phyloP scores from a whole-genome alignment of 1,284 basidiomycete genomes.

The Ustilago hordei region DNA sequence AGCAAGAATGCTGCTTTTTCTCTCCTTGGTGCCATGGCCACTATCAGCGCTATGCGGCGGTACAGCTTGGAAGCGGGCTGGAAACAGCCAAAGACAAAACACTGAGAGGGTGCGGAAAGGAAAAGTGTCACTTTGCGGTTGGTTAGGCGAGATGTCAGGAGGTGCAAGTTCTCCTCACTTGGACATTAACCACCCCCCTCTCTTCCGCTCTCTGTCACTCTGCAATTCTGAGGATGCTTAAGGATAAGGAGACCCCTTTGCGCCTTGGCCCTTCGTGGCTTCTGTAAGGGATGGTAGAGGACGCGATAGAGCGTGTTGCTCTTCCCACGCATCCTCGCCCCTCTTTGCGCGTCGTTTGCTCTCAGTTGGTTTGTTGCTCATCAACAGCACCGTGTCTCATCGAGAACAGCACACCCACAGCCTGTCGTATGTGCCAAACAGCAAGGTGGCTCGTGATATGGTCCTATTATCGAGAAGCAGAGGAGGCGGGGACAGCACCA shows the following conservation, averaged over 20 bases:
- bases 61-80: neutral
- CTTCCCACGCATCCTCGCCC: neutral
- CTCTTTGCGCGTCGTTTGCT: too few relatives aligned
- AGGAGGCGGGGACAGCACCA: neutral
- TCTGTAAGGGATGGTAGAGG: neutral
- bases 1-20: neutral
- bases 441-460: neutral
- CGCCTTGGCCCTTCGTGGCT: neutral
- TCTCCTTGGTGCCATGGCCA: neutral
- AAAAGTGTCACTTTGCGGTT: neutral
- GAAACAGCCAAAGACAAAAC: neutral
- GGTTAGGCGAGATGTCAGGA: slow-evolving; percentile 41
- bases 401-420: too few relatives aligned
- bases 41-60: neutral
- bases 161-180: slow-evolving; percentile 15
- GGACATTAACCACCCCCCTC: neutral
- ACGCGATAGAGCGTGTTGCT: neutral
- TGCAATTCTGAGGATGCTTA: neutral
- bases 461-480: neutral
- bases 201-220: neutral
- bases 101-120: neutral
- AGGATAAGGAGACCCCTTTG: slow-evolving; percentile 1
- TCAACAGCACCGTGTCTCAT: too few relatives aligned
- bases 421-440: neutral
- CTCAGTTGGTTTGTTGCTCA: too few relatives aligned